These are phyloP conservation scores for Parasarocladium wereldwijsianum DNA, from an alignment of 2,329 filamentous ascomycete species.

Conservation along the genomic window DNA sequence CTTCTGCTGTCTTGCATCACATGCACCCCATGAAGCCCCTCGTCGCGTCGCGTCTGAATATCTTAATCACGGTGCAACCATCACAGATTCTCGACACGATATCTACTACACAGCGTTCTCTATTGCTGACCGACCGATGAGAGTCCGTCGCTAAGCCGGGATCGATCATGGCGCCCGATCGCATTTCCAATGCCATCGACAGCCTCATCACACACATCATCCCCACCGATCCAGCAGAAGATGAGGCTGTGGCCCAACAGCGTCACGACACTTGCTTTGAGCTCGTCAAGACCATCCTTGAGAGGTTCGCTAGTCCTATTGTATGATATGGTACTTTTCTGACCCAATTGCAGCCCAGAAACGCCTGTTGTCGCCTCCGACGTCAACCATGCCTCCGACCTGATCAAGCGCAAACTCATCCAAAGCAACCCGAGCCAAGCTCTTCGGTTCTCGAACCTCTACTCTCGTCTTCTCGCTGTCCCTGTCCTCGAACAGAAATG, in stretches of 20 bases:
- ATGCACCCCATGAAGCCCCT: too few species aligned
- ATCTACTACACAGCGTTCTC: not conserved
- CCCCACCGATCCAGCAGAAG: conserved; percentile 48
- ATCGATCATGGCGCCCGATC: conserved; percentile 45
- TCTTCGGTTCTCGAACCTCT: conserved; percentile 76
- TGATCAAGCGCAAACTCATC: conserved; percentile 81
- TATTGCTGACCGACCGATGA: too few species aligned
- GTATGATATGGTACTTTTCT: conserved; percentile 1
- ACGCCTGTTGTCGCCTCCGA: conserved; percentile 48
- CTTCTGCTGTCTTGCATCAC: too few species aligned
- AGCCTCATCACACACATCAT: conserved; percentile 64
- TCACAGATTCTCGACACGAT: not conserved
- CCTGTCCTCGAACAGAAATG: conserved; percentile 92
- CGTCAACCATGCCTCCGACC: conserved; percentile 81
- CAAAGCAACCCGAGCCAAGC: conserved; percentile 66
- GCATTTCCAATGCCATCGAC: conserved; percentile 66
- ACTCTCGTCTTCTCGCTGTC: conserved; percentile 76
- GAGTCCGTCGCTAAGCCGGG: too few species aligned
- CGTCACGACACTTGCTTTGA: conserved; percentile 49
- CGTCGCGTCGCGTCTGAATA: conserved; percentile 7
- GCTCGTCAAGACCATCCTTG: conserved; percentile 34
- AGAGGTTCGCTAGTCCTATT: conserved; percentile 23
- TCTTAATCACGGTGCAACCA: not conserved
- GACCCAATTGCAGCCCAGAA: conserved; percentile 21
- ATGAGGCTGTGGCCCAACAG: conserved; percentile 52